phyloP scores from a whole-genome alignment of 169 alveolate genomes.

The Theileria annulata region DNA sequence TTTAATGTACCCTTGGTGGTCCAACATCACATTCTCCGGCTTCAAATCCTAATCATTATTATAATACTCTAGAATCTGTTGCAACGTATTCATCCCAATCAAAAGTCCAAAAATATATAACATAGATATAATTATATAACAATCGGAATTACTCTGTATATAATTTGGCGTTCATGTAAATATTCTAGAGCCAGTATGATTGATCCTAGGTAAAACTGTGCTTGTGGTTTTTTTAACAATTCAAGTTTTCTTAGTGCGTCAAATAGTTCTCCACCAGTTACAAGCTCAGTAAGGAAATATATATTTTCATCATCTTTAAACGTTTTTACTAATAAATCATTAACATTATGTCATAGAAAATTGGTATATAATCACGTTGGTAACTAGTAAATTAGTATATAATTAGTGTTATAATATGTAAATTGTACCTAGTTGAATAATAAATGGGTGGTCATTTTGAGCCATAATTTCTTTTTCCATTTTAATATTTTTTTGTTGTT shows the following conservation, averaged over 20 bases:
- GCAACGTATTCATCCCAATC: not conserved
- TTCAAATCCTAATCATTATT: slow-evolving; percentile 81
- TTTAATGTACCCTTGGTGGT: slow-evolving; percentile 94
- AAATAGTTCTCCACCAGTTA: slow-evolving; percentile 92
- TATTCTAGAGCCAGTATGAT: slow-evolving; percentile 88
- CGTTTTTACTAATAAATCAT: slow-evolving; percentile 78
- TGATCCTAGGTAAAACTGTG: slow-evolving; percentile 90
- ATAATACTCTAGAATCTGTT: not conserved
- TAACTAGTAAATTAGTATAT: not conserved
- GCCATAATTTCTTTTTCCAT: slow-evolving; percentile 91
- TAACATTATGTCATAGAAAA: not conserved
- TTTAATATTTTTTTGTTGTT: slow-evolving; percentile 85
- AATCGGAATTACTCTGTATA: slow-evolving; percentile 82
- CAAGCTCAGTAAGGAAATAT: slow-evolving; percentile 89
- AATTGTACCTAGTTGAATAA: slow-evolving; percentile 80
- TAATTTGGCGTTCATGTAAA: slow-evolving; percentile 90
- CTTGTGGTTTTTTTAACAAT: slow-evolving; percentile 82
- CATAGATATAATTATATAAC: not conserved
- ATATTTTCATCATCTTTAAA: slow-evolving; percentile 86
- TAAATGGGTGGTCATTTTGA: slow-evolving; percentile 93
- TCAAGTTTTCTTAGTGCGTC: slow-evolving; percentile 91
- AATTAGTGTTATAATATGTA: not conserved
- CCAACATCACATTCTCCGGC: slow-evolving; percentile 96
- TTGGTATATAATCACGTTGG: not conserved
- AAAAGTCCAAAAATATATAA: too few relatives aligned